Base-by-base conservation (phyloP, 2,329 filamentous ascomycete genomes). In the Fusarium protoensiforme region DNA sequence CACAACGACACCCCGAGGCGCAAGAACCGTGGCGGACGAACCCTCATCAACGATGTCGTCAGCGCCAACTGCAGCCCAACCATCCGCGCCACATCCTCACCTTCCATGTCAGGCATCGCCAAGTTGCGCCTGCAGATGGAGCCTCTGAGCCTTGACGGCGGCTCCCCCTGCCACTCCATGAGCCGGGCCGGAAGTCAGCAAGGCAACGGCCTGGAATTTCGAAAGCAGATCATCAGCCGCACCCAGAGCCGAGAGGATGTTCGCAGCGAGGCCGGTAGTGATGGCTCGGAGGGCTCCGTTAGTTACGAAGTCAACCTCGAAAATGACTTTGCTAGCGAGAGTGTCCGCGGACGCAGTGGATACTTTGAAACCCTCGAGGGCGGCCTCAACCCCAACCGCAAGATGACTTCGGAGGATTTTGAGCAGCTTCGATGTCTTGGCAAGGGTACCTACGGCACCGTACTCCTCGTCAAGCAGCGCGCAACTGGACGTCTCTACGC, bases 391-490 rank as follows among this genome's bases (percentile, higher is more conserved):
- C 79, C 87, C 78, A 80, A 86, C 69, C 91, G 93, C 73, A 98
- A 99, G 85, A 98, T 98, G 93, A 93, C 92, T 10, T 92, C 95
- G 2, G 90, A 92, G 13, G 96, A 99, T 81, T 99, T 99, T 80
- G 93, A 97, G 78, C 91, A 93, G 13, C 85, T 99, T 59, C 93
- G 94, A 58, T 98, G 96, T 82, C 91, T 99, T 24, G 97, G 97
- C 65, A 98, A 98, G 81, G 96, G 96, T 57, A 95, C 96, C 16
- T 99, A 96, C 80, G 96, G 96, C 38, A 99, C 96, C 1, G 97
- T 99, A 13, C 86, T 98, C 53, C 88, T 99, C 31, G 97, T 99
- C 69, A 96, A 95, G 84, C 96, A 99, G 84, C 91, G 91, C 59
- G 85, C 90, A 33, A 98, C 95, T 2, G 96, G 96, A 46, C 92